Conservation (phyloP, 306 rosid genomes). For the Calophaca sinica region DNA sequence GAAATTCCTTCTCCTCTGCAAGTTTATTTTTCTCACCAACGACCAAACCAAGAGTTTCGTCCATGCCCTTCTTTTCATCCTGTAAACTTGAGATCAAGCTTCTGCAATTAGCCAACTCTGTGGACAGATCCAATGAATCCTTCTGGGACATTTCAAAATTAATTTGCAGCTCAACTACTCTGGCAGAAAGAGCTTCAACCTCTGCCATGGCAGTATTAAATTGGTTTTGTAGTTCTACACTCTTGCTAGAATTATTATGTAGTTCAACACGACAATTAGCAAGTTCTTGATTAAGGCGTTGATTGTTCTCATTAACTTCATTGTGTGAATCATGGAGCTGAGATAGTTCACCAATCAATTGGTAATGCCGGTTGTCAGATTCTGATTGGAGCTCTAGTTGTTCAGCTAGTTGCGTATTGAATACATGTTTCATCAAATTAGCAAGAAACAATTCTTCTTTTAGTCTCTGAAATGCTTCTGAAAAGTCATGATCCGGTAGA, state of each 20-base stretch:
- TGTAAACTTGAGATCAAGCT: constrained; percentile 63
- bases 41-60: constrained; percentile 55
- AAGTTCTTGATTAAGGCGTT: constrained; percentile 70
- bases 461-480: constrained; percentile 63
- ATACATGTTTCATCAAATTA: constrained; percentile 64
- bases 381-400: constrained; percentile 66
- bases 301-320: constrained; percentile 67
- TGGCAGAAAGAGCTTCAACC: constrained; percentile 66
- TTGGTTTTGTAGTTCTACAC: constrained; percentile 66
- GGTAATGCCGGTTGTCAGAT: constrained; percentile 57
- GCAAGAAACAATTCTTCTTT: constrained; percentile 81
- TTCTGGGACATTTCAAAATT: constrained; percentile 64
- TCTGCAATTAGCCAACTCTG: constrained; percentile 76
- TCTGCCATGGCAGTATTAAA: constrained; percentile 56
- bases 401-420: constrained; percentile 66
- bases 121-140: constrained; percentile 58
- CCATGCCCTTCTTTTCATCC: constrained; percentile 66
- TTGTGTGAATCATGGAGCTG: constrained; percentile 56
- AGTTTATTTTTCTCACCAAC: constrained; percentile 62
- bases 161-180: constrained; percentile 64
- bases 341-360: constrained; percentile 62
- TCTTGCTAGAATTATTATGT: constrained; percentile 56
- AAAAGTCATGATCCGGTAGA: constrained; percentile 48
- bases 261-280: constrained; percentile 64
- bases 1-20: constrained; percentile 61